Conservation (phyloP, 164 flowering plant genomes). For the Cinnamomum micranthum region DNA sequence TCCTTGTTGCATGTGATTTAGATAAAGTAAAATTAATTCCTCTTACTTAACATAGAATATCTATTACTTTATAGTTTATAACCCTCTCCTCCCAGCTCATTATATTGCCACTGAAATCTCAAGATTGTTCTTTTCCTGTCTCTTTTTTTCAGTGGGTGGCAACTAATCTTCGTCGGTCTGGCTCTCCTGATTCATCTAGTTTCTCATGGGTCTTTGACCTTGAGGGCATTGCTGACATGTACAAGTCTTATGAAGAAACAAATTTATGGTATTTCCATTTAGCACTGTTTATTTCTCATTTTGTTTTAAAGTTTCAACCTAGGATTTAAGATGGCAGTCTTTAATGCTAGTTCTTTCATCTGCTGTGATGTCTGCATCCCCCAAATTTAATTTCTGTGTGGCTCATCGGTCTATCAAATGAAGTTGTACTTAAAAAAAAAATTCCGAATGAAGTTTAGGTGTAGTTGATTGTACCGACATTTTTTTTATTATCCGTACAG, state of each 20-base stretch:
- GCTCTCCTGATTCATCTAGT: constrained; percentile 38
- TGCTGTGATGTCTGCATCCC: not conserved
- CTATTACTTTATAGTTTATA: not conserved
- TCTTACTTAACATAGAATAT: not conserved
- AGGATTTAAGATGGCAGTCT: not conserved
- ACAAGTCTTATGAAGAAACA: constrained; percentile 85
- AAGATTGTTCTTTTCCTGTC: not conserved
- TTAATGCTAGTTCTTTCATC: not conserved
- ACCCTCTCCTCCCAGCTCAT: not conserved
- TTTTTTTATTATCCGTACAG: constrained; percentile 26
- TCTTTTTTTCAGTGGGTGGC: constrained; percentile 80
- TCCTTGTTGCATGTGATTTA: not conserved
- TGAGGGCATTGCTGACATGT: constrained; percentile 83
- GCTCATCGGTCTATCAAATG: not conserved
- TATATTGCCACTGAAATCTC: not conserved
- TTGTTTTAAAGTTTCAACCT: not conserved
- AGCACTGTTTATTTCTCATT: not conserved
- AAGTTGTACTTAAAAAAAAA: too few relatives aligned
- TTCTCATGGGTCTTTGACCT: constrained; percentile 91
- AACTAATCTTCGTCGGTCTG: constrained; percentile 70
- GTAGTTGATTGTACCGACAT: not conserved
- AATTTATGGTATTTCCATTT: constrained; percentile 62
- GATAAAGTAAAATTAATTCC: not conserved
- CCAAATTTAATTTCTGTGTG: not conserved
- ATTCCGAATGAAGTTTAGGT: not conserved